These are phyloP conservation scores for Falciphora oryzae DNA, from an alignment of 2,329 filamentous ascomycete genomes.

Conservation along the genomic window DNA sequence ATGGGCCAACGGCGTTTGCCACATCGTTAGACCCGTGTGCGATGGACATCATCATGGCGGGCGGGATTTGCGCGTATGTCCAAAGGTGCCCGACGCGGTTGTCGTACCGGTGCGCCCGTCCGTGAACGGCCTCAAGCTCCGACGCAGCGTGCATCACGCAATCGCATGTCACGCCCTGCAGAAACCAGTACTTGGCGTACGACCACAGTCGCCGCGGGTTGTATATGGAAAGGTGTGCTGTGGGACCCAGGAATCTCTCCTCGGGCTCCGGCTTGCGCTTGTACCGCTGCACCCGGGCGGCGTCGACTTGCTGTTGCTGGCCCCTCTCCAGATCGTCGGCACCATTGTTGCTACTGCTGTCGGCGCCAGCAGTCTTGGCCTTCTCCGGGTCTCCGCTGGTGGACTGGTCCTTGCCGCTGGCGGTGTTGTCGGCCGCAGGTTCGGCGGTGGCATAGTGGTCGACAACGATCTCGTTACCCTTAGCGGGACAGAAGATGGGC, in stretches of 20 bases:
- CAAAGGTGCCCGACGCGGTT: slow-evolving; percentile 40
- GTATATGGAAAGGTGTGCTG: slow-evolving; percentile 4
- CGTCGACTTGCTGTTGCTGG: not conserved
- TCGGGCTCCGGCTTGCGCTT: slow-evolving; percentile 3
- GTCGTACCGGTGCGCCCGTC: slow-evolving; percentile 36
- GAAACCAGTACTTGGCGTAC: slow-evolving; percentile 4
- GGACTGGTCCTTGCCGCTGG: not conserved
- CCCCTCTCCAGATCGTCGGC: not conserved
- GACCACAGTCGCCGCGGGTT: not conserved
- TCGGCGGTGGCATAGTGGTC: slow-evolving; percentile 2
- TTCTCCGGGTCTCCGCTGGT: not conserved
- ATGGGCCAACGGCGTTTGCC: slow-evolving; percentile 35
- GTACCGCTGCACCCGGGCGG: not conserved
- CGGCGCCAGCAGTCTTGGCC: not conserved
- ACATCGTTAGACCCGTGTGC: slow-evolving; percentile 39
- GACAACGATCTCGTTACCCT: not conserved
- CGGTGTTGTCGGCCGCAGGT: not conserved
- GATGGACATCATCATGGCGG: slow-evolving; percentile 32
- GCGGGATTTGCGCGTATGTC: slow-evolving; percentile 36
- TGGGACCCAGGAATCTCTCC: slow-evolving; percentile 1
- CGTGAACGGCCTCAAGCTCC: slow-evolving; percentile 4
- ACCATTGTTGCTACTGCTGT: not conserved
- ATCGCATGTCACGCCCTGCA: slow-evolving; percentile 9
- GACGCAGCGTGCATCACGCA: slow-evolving; percentile 3
- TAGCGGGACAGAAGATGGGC: slow-evolving; percentile 3